These are phyloP conservation scores for Agaricus sinodeliciosus DNA, from an alignment of 768 basidiomycete genomes.

Conservation along the genomic window DNA sequence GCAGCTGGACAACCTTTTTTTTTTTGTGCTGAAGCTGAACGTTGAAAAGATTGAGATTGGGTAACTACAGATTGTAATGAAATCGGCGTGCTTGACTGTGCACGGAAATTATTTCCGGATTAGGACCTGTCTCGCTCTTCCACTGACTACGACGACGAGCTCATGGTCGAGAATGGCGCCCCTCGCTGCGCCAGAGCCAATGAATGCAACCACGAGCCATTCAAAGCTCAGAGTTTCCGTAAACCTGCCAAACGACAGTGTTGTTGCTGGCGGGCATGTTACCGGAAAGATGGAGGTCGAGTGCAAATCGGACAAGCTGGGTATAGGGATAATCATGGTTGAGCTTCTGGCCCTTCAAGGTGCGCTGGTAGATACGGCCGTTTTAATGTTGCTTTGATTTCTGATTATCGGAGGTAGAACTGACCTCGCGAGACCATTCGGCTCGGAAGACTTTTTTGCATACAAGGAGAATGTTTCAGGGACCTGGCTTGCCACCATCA, in stretches of 20 bases:
- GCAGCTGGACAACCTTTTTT: too few species aligned
- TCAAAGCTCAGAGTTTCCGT: conserved; percentile 70
- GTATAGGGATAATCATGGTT: conserved; percentile 69
- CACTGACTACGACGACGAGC: background rate
- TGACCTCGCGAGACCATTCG: conserved; percentile 72
- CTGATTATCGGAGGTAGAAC: conserved; percentile 35
- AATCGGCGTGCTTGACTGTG: background rate
- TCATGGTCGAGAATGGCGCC: conserved; percentile 3
- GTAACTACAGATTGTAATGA: background rate
- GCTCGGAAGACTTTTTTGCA: conserved; percentile 76
- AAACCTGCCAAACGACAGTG: conserved; percentile 49
- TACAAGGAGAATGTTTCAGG: conserved; percentile 68
- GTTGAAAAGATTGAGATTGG: background rate
- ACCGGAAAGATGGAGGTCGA: conserved; percentile 78
- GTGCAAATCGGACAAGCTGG: conserved; percentile 68
- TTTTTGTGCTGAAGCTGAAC: too few species aligned
- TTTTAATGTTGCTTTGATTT: conserved; percentile 9
- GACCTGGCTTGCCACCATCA: conserved; percentile 74
- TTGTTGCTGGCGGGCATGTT: conserved; percentile 60
- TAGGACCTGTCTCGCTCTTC: background rate
- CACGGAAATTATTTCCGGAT: background rate
- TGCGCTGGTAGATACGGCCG: conserved; percentile 18
- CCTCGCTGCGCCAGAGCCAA: conserved; percentile 41
- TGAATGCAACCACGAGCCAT: conserved; percentile 79
- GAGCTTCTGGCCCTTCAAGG: conserved; percentile 74